Percentiles rank a stretch among this genome's conserved stretches.
These are phyloP conservation scores for Paecilomyces dactylethromorphus DNA, from an alignment of 2,329 filamentous ascomycete genomes.

Conservation along the genomic window DNA sequence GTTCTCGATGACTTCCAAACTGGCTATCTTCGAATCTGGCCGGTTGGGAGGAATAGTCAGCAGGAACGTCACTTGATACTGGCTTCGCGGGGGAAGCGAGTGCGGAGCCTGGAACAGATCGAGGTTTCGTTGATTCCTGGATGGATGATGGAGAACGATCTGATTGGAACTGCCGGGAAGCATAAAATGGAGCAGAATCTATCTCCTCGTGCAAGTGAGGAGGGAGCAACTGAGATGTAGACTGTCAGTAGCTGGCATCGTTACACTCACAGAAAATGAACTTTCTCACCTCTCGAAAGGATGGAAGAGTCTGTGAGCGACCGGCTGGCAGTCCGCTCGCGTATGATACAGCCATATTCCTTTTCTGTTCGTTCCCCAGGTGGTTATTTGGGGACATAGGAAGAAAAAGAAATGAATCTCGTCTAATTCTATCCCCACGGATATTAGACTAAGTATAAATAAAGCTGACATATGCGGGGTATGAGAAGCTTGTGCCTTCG, in stretches of 20 bases:
- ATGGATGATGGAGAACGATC: slow-evolving; percentile 20
- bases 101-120: slow-evolving; percentile 19
- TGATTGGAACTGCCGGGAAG: slow-evolving; percentile 19
- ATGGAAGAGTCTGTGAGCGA: slow-evolving; percentile 28
- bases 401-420: slow-evolving; percentile 6
- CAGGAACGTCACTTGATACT: slow-evolving; percentile 14
- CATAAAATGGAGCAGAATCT: slow-evolving; percentile 30
- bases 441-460: background rate
- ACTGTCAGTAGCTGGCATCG: slow-evolving; percentile 5
- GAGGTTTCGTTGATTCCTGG: slow-evolving; percentile 23
- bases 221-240: slow-evolving; percentile 25
- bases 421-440: background rate
- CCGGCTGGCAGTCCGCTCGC: slow-evolving; percentile 24
- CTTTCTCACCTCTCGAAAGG: slow-evolving; percentile 30
- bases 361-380: slow-evolving; percentile 25
- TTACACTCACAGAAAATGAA: background rate
- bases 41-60: slow-evolving; percentile 18
- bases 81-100: slow-evolving; percentile 14
- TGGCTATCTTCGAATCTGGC: slow-evolving; percentile 3
- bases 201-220: slow-evolving; percentile 37
- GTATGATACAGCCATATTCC: slow-evolving; percentile 33
- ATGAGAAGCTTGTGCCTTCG: background rate
- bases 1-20: background rate
- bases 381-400: slow-evolving; percentile 30
- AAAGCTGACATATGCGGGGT: background rate